These are phyloP conservation scores for Macroventuria anomochaeta DNA, from an alignment of 2,329 filamentous ascomycete genomes.

Conservation along the genomic window DNA sequence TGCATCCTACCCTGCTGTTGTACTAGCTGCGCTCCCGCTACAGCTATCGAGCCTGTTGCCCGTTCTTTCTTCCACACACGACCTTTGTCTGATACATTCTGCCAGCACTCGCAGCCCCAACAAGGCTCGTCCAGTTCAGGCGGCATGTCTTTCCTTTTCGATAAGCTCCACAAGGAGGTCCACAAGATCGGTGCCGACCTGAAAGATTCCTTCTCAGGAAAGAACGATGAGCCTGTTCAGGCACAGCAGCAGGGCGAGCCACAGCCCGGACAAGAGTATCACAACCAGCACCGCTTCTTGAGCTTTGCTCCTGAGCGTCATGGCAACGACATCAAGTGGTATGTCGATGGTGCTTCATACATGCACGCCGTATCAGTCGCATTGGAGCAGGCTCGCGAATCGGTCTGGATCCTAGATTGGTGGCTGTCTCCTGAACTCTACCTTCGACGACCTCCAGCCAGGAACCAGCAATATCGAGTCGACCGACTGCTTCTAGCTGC, in stretches of 20 bases:
- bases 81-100: conserved; percentile 14
- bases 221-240: conserved; percentile 55
- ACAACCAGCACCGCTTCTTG: conserved; percentile 59
- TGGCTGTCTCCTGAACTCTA: conserved; percentile 91
- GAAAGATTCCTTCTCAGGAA: conserved; percentile 57
- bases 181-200: conserved; percentile 59
- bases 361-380: conserved; percentile 85
- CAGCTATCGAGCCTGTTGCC: conserved; percentile 4
- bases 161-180: conserved; percentile 62
- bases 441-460: conserved; percentile 78
- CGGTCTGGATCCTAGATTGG: conserved; percentile 86
- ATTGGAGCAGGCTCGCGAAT: conserved; percentile 76
- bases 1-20: conserved; percentile 15
- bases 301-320: conserved; percentile 76
- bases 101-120: conserved; percentile 34
- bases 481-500: conserved; percentile 83
- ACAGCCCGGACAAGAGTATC: conserved; percentile 47
- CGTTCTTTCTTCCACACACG: conserved; percentile 10
- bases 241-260: conserved; percentile 27
- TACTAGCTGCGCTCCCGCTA: conserved; percentile 6
- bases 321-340: conserved; percentile 82
- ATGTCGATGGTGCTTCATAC: conserved; percentile 75
- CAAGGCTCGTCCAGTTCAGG: conserved; percentile 37
- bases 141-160: conserved; percentile 57
- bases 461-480: conserved; percentile 82